Evolutionary conservation across 169 alveolate species (phyloP), one percentile per base, ranked within the genome.

Genomic region (Plasmodium inui): DNA sequence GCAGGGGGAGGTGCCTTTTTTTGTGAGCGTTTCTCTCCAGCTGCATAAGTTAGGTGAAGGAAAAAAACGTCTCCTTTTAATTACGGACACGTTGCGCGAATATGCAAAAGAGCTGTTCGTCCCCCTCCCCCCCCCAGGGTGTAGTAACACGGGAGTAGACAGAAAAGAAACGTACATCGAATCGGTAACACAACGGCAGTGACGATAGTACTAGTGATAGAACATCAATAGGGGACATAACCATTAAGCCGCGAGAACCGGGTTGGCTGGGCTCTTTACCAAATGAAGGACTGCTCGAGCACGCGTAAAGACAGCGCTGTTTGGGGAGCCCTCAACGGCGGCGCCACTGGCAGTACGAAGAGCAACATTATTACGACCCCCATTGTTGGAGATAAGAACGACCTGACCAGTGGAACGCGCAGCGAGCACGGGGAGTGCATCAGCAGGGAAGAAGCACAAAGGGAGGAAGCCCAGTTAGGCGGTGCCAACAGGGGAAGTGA

Each of bases 201-300:
- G 10, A 26, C 76, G n/a, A 28, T 67, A 67, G 30, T 26, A 26
- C 41, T 67, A n/a, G 76, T 67, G 17, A 50, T 50, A 17, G 61
- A 17, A 26, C 8, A 50, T 5, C 61, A 50, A 50, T 50, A 50
- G 37, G 0, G 9, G 37, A 19, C 7, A n/a, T 67, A 67, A 28
- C 76, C 17, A 67, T 26, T 26, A 37, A 67, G 9, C 6, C 4
- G 7, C 6, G n/a, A 19, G 37, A 19, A 67, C 3, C 37, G 34
- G 4, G 7, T 12, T 67, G 0, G 7, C 10, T 67, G 37, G 39
- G 76, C n/a, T 1, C 76, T 41, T 26, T 67, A 67, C 14, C 30
- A 67, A 67, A 67, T 67, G 76, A 67, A 67, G 14, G 76, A 67
- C 37, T 67, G 37, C 76, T 67, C 76, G 14, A 67, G 76, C n/a